Percentiles rank a stretch among this genome's conserved stretches.
Conservation (phyloP, 768 basidiomycete genomes). For the Boletus fagicola region DNA sequence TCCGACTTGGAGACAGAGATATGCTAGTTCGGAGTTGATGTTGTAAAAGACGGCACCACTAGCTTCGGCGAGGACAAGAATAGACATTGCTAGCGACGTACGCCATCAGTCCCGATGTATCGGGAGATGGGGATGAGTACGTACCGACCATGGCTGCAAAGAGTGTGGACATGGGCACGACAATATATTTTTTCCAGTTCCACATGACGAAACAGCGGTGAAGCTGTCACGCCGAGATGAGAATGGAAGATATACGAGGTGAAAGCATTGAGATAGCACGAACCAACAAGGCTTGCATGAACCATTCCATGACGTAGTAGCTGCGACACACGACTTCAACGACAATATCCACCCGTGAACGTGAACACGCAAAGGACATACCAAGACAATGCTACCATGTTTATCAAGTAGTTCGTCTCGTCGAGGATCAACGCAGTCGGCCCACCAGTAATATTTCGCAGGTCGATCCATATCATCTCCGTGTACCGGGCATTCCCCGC, state of each 20-base stretch:
- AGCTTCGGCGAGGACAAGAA: slow-evolving; percentile 13
- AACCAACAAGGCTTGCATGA: slow-evolving; percentile 28
- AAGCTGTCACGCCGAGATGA: slow-evolving; percentile 6
- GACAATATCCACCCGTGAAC: neutral
- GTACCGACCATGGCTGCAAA: slow-evolving; percentile 17
- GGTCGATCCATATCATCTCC: slow-evolving; percentile 34
- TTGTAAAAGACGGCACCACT: slow-evolving; percentile 17
- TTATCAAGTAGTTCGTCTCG: slow-evolving; percentile 18
- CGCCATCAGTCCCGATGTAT: neutral
- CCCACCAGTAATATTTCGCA: slow-evolving; percentile 19
- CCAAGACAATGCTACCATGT: slow-evolving; percentile 20
- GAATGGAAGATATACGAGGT: neutral
- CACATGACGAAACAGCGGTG: slow-evolving; percentile 19
- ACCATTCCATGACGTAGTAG: slow-evolving; percentile 31
- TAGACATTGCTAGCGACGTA: slow-evolving; percentile 15
- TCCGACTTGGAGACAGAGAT: slow-evolving; percentile 30
- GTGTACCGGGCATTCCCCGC: slow-evolving; percentile 28
- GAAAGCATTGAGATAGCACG: neutral
- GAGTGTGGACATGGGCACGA: slow-evolving; percentile 14
- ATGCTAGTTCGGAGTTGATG: slow-evolving; percentile 23
- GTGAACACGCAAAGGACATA: slow-evolving; percentile 4
- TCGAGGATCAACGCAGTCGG: slow-evolving; percentile 14
- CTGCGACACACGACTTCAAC: slow-evolving; percentile 3
- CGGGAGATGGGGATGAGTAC: neutral
- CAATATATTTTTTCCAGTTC: slow-evolving; percentile 12